Conservation (phyloP, 179 eudicot genomes). For the Camellia oleifera region DNA sequence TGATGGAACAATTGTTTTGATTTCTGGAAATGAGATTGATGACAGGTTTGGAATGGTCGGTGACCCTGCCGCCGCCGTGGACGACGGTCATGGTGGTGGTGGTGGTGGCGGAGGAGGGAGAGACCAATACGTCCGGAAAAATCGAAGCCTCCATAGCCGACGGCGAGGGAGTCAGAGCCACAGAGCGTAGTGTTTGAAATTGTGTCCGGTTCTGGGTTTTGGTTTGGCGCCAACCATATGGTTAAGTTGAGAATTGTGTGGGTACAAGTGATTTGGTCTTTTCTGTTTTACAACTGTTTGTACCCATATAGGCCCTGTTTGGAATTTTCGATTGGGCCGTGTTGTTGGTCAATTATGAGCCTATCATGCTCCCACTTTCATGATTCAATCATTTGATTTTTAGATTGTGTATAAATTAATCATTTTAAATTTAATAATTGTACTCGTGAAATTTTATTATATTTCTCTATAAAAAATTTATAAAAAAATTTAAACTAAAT, state of each 20-base stretch:
- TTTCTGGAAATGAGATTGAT: background rate
- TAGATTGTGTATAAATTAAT: too few species aligned
- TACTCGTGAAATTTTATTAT: too few species aligned
- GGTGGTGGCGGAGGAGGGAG: background rate
- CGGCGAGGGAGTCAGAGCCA: background rate
- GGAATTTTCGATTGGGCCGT: too few species aligned
- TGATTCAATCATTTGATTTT: too few species aligned
- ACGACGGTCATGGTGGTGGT: too few species aligned
- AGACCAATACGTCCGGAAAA: background rate
- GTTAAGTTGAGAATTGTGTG: background rate
- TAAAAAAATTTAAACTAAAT: too few species aligned
- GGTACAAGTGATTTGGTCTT: background rate
- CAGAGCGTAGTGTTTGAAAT: background rate
- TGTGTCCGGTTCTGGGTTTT: background rate
- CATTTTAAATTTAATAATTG: too few species aligned
- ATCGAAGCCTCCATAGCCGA: background rate
- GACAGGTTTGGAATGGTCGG: conserved; percentile 5
- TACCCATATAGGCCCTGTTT: too few species aligned
- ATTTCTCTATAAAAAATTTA: too few species aligned
- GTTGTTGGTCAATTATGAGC: too few species aligned
- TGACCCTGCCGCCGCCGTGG: background rate
- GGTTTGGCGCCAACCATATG: conserved; percentile 1
- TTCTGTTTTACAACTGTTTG: too few species aligned
- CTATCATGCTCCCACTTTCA: too few species aligned
- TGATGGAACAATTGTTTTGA: background rate